Percentiles rank a stretch among this genome's conserved stretches.
Conservation (phyloP, 2,329 filamentous ascomycete genomes). For the Alternaria postmessia region DNA sequence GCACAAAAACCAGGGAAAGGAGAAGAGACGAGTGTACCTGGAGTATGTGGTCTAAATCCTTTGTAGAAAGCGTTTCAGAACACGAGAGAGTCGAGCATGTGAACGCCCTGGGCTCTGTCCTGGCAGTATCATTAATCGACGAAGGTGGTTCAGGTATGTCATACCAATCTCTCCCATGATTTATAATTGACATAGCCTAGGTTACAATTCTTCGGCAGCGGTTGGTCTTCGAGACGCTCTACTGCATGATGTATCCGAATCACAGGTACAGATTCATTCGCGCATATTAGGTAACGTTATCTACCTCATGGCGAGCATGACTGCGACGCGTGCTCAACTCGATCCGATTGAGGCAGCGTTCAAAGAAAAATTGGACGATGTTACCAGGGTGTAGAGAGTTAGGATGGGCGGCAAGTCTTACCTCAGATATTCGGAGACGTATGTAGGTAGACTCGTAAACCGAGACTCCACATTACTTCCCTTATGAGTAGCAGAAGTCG, state of each 20-base stretch:
- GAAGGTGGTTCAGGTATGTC: constrained; percentile 55
- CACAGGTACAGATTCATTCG: constrained; percentile 62
- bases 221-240: constrained; percentile 61
- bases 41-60: constrained; percentile 73
- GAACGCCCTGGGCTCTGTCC: constrained; percentile 77
- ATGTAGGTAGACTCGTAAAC: neutral
- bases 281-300: constrained; percentile 68
- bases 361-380: constrained; percentile 21
- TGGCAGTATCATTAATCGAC: constrained; percentile 69
- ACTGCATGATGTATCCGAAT: constrained; percentile 44
- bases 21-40: constrained; percentile 54
- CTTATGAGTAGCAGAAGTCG: neutral
- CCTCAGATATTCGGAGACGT: neutral
- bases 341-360: constrained; percentile 30
- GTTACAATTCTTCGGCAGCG: constrained; percentile 66
- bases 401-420: neutral
- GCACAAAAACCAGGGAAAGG: neutral
- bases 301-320: constrained; percentile 66
- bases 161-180: neutral
- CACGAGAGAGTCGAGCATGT: constrained; percentile 67
- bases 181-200: constrained; percentile 32
- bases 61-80: constrained; percentile 68
- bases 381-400: neutral
- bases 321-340: constrained; percentile 27
- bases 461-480: neutral